A percentile compares a stretch with the other conserved stretches of the same genome.
Conservation (phyloP, 495 filamentous ascomycete species). For the Diplogelasinospora grovesii region DNA sequence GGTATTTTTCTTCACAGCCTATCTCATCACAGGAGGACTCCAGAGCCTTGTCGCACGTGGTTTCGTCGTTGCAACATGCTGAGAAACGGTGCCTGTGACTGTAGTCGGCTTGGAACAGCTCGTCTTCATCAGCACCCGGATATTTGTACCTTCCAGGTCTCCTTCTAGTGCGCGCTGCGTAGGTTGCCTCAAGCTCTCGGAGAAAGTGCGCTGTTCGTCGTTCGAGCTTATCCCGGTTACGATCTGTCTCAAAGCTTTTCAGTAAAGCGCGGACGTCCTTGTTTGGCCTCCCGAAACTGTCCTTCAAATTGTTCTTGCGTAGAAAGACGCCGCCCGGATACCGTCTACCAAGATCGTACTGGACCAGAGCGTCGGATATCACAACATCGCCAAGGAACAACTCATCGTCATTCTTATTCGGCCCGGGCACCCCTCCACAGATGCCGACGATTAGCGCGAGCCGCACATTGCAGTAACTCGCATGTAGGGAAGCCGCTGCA, state of each 20-base stretch:
- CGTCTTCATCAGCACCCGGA: slow-evolving; percentile 21
- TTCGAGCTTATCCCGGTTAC: slow-evolving; percentile 12
- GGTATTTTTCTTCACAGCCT: slow-evolving; percentile 5
- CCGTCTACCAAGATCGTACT: slow-evolving; percentile 33
- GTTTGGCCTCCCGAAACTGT: slow-evolving; percentile 27
- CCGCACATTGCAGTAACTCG: slow-evolving; percentile 22
- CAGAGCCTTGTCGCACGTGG: slow-evolving; percentile 3
- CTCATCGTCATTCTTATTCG: slow-evolving; percentile 8
- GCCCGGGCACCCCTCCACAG: slow-evolving; percentile 24
- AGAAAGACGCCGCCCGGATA: slow-evolving; percentile 24
- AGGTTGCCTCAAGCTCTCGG: slow-evolving; percentile 4
- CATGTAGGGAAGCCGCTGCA: slow-evolving; percentile 19
- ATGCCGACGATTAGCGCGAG: slow-evolving; percentile 25
- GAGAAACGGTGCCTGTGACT: slow-evolving; percentile 22
- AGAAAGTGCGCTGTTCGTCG: slow-evolving; percentile 11
- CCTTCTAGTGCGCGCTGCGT: background rate
- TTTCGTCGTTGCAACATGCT: background rate
- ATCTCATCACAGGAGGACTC: slow-evolving; percentile 8
- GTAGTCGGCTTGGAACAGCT: slow-evolving; percentile 24
- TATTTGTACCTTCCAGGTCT: slow-evolving; percentile 7
- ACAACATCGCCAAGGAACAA: slow-evolving; percentile 38
- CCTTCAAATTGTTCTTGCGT: slow-evolving; percentile 20
- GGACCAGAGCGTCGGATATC: slow-evolving; percentile 27
- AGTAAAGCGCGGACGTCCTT: slow-evolving; percentile 25
- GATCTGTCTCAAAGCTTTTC: slow-evolving; percentile 12